Percentiles rank a stretch among this genome's conserved stretches.
phyloP scores from a whole-genome alignment of 306 rosid genomes.

The Cicer yamashitae region DNA sequence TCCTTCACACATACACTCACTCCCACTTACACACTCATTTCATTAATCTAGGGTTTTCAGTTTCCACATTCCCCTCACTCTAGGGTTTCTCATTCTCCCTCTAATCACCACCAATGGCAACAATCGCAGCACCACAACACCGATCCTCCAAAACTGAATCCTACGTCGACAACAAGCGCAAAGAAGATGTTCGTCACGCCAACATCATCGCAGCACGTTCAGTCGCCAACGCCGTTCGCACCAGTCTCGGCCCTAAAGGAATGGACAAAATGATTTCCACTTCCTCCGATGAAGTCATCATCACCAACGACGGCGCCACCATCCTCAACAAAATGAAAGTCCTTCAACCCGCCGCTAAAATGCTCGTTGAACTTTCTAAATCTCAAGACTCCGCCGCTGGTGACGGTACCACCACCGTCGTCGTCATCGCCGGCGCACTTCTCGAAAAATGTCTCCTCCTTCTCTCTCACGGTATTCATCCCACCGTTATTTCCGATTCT shows the following conservation, averaged over 20 bases:
- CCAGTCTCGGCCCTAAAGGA: conserved; percentile 93
- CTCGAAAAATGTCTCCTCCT: conserved; percentile 74
- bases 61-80: not conserved
- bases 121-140: conserved; percentile 63
- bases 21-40: not conserved
- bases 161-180: conserved; percentile 92
- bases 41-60: not conserved
- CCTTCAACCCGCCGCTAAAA: conserved; percentile 95
- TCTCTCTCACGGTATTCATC: conserved; percentile 84
- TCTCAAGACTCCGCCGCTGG: conserved; percentile 96
- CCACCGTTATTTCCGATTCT: conserved; percentile 85
- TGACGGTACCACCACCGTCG: conserved; percentile 96
- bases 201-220: conserved; percentile 88
- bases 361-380: conserved; percentile 96
- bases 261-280: conserved; percentile 99
- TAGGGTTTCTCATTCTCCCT: not conserved
- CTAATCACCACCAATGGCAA: conserved; percentile 59
- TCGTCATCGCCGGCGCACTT: conserved; percentile 85
- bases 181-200: conserved; percentile 87
- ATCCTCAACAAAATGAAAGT: conserved; percentile 97
- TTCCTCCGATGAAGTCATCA: conserved; percentile 87
- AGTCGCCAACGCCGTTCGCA: conserved; percentile 87
- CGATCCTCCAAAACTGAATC: conserved; percentile 85
- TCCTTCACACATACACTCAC: too few species aligned
- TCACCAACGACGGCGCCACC: conserved; percentile 98